A percentile compares a stretch with the other conserved stretches of the same genome.
Conservation (phyloP, 805 yeast species). For the Wickerhamomyces hampshirensis region DNA sequence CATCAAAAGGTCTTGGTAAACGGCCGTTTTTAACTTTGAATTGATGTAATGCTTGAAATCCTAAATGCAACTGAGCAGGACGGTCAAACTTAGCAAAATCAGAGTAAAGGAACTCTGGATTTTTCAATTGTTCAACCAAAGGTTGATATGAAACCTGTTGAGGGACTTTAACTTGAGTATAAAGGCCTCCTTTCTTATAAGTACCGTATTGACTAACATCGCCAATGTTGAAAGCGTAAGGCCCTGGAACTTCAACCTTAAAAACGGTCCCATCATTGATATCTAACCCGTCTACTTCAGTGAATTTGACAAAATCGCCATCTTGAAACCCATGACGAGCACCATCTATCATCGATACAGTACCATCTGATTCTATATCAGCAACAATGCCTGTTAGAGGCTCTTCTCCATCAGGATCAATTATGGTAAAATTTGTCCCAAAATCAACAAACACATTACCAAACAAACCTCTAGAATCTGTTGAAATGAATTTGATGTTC, state of each 20-base stretch:
- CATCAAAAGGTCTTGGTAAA: constrained; percentile 74
- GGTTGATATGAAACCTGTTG: constrained; percentile 54
- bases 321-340: constrained; percentile 91
- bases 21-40: constrained; percentile 56
- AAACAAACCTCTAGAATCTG: constrained; percentile 83
- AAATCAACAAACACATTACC: constrained; percentile 89
- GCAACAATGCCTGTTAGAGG: constrained; percentile 83
- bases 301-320: constrained; percentile 82
- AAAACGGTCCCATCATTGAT: constrained; percentile 70
- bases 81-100: constrained; percentile 95
- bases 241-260: constrained; percentile 84
- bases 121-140: constrained; percentile 56
- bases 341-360: constrained; percentile 90
- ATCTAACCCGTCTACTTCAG: constrained; percentile 80
- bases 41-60: constrained; percentile 82
- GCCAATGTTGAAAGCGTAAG: constrained; percentile 82
- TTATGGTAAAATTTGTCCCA: constrained; percentile 73
- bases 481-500: constrained; percentile 73
- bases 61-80: constrained; percentile 85
- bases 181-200: constrained; percentile 81
- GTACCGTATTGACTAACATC: constrained; percentile 51
- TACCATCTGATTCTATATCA: constrained; percentile 81
- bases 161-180: constrained; percentile 91
- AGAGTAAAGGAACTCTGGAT: constrained; percentile 75
- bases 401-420: constrained; percentile 92